These are phyloP conservation scores for Nakaseomyces uthaithaninus DNA, from an alignment of 1,139 yeast genomes.

Conservation along the genomic window DNA sequence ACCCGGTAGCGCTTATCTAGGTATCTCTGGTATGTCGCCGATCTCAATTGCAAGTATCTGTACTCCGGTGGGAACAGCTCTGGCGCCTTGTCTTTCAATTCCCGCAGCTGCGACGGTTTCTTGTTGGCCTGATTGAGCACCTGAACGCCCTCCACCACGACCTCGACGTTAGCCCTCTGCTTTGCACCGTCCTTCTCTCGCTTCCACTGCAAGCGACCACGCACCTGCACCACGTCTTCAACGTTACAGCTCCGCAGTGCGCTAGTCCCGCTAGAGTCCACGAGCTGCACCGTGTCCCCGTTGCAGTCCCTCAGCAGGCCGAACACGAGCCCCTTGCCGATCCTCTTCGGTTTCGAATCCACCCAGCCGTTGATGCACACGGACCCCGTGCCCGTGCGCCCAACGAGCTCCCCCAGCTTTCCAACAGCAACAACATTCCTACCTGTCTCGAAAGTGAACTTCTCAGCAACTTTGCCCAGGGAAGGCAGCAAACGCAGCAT, in stretches of 20 bases:
- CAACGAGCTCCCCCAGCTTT: background rate
- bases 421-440: background rate
- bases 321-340: slow-evolving; percentile 52
- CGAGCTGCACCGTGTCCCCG: slow-evolving; percentile 62
- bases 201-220: slow-evolving; percentile 40
- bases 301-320: slow-evolving; percentile 64
- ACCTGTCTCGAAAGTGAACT: slow-evolving; percentile 1
- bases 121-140: slow-evolving; percentile 59
- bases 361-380: slow-evolving; percentile 71
- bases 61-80: slow-evolving; percentile 59
- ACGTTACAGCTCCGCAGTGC: slow-evolving; percentile 45
- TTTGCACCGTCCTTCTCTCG: slow-evolving; percentile 16
- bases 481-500: too few species aligned
- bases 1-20: slow-evolving; percentile 55
- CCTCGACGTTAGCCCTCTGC: slow-evolving; percentile 41
- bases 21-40: slow-evolving; percentile 50
- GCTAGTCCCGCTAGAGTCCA: too few species aligned
- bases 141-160: slow-evolving; percentile 45
- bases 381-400: background rate
- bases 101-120: slow-evolving; percentile 64
- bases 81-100: slow-evolving; percentile 38
- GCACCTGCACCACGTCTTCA: slow-evolving; percentile 72
- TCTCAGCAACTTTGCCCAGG: background rate
- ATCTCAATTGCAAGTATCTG: slow-evolving; percentile 71
- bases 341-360: slow-evolving; percentile 58